A percentile compares a stretch with the other conserved stretches of the same genome.
These are phyloP conservation scores for Phalaenopsis equestris DNA, from an alignment of 106 monocot species.

Conservation along the genomic window DNA sequence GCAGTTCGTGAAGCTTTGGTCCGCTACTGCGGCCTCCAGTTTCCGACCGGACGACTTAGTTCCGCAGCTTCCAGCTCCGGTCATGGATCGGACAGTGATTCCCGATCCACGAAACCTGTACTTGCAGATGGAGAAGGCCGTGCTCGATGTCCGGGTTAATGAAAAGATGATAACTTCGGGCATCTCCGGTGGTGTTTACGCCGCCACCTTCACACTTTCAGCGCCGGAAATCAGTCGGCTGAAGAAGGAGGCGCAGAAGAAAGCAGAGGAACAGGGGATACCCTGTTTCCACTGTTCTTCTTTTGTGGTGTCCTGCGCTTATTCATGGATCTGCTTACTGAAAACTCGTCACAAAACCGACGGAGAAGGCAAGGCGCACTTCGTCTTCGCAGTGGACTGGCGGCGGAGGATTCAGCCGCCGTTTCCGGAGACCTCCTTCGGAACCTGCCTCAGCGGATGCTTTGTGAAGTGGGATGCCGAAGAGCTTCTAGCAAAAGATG, in stretches of 20 bases:
- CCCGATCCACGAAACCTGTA: not conserved
- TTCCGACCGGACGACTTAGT: not conserved
- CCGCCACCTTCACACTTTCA: slow-evolving; percentile 14
- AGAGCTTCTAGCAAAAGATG: slow-evolving; percentile 7
- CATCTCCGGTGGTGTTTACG: not conserved
- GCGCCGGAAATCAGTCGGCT: slow-evolving; percentile 7
- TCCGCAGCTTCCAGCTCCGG: not conserved
- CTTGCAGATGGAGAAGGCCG: not conserved
- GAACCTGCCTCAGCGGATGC: slow-evolving; percentile 18
- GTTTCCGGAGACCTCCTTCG: slow-evolving; percentile 21
- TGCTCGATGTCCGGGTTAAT: not conserved
- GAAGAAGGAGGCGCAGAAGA: not conserved
- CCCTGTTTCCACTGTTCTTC: slow-evolving; percentile 20
- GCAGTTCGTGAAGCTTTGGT: slow-evolving; percentile 7
- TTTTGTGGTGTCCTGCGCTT: slow-evolving; percentile 13
- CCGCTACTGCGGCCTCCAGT: not conserved
- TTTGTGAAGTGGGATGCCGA: slow-evolving; percentile 5
- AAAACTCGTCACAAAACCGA: not conserved
- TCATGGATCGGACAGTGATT: slow-evolving; percentile 1
- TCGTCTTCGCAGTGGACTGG: slow-evolving; percentile 21
- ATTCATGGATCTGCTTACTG: slow-evolving; percentile 19
- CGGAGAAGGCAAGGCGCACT: not conserved
- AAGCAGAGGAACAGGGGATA: not conserved
- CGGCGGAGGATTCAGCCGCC: slow-evolving; percentile 13
- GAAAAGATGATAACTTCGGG: not conserved